A percentile compares a stretch with the other conserved stretches of the same genome.
Evolutionary conservation across 495 filamentous ascomycete species (phyloP).

Genomic region (Podospora tetraspora): DNA sequence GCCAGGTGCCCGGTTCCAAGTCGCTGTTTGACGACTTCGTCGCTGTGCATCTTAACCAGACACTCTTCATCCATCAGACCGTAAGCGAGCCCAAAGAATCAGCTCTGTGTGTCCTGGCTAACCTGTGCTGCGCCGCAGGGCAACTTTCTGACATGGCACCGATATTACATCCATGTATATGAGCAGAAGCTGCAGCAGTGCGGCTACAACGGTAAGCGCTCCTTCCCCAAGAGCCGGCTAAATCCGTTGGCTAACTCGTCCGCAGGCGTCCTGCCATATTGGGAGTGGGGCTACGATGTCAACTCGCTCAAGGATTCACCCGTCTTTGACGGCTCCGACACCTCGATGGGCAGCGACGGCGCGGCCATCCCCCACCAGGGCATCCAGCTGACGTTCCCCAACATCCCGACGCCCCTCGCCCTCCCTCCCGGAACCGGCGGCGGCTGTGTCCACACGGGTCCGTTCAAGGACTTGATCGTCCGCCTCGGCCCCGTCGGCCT

Average conservation of each 20-base stretch:
- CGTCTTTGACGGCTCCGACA: constrained; percentile 56
- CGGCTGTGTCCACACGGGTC: constrained; percentile 58
- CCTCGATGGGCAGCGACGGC: constrained; percentile 58
- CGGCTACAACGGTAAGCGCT: constrained; percentile 51
- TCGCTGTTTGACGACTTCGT: constrained; percentile 60
- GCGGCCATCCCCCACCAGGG: constrained; percentile 31
- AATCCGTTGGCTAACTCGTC: background rate
- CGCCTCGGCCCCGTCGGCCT: constrained; percentile 50
- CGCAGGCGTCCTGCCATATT: constrained; percentile 40
- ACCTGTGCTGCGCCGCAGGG: constrained; percentile 29
- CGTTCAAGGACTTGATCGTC: constrained; percentile 47
- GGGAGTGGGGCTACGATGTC: constrained; percentile 54
- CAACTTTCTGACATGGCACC: constrained; percentile 65
- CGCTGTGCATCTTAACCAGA: constrained; percentile 56
- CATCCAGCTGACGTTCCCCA: constrained; percentile 15
- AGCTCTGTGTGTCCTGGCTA: constrained; percentile 5
- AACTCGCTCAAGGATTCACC: constrained; percentile 45
- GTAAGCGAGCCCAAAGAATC: constrained; percentile 1
- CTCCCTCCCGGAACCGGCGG: constrained; percentile 53
- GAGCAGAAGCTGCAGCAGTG: constrained; percentile 64
- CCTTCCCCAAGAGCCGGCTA: background rate
- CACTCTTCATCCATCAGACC: constrained; percentile 55
- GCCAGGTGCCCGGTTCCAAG: constrained; percentile 30
- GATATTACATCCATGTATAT: constrained; percentile 58
- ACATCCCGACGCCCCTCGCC: constrained; percentile 1